A percentile compares a stretch with the other conserved stretches of the same genome.
Conservation (phyloP, 2,329 filamentous ascomycete genomes). For the Trichophyton simii region DNA sequence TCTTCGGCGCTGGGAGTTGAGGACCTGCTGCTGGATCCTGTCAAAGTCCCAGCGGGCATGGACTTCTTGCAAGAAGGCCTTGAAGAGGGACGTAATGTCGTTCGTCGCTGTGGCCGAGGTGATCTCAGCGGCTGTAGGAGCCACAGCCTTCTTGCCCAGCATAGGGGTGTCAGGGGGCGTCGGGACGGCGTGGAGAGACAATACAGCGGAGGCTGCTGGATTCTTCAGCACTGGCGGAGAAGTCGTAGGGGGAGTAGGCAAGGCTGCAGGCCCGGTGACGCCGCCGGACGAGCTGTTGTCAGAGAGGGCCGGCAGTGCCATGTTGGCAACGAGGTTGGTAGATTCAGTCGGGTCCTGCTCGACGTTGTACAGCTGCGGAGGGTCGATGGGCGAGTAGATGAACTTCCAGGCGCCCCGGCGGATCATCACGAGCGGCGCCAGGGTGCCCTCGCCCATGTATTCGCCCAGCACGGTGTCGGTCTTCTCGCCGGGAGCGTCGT, state of each 20-base stretch:
- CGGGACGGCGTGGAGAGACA: constrained; percentile 13
- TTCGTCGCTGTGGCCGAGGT: constrained; percentile 30
- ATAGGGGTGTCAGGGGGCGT: constrained; percentile 31
- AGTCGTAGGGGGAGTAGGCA: constrained; percentile 22
- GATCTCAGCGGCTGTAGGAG: constrained; percentile 24
- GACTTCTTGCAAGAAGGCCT: constrained; percentile 62
- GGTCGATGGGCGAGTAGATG: constrained; percentile 70
- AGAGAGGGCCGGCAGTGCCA: constrained; percentile 22
- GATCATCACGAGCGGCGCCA: constrained; percentile 89
- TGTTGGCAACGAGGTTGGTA: constrained; percentile 47
- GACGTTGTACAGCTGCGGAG: constrained; percentile 74
- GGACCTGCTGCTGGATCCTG: constrained; percentile 59
- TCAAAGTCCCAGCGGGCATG: constrained; percentile 68
- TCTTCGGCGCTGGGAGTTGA: constrained; percentile 66
- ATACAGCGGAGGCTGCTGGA: constrained; percentile 19
- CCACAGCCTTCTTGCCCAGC: constrained; percentile 24
- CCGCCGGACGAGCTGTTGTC: constrained; percentile 28
- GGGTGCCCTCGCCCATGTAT: constrained; percentile 86
- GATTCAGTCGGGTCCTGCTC: constrained; percentile 61
- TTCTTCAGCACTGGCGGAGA: constrained; percentile 20
- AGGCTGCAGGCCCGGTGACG: constrained; percentile 11
- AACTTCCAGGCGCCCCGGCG: constrained; percentile 83
- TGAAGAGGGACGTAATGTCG: constrained; percentile 37
- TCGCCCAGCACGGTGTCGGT: constrained; percentile 87
- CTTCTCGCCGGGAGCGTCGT: constrained; percentile 42